These are phyloP conservation scores for Rhizoclosmatium globosum DNA, from an alignment of 192 early-diverging fungal genomes.

Conservation along the genomic window DNA sequence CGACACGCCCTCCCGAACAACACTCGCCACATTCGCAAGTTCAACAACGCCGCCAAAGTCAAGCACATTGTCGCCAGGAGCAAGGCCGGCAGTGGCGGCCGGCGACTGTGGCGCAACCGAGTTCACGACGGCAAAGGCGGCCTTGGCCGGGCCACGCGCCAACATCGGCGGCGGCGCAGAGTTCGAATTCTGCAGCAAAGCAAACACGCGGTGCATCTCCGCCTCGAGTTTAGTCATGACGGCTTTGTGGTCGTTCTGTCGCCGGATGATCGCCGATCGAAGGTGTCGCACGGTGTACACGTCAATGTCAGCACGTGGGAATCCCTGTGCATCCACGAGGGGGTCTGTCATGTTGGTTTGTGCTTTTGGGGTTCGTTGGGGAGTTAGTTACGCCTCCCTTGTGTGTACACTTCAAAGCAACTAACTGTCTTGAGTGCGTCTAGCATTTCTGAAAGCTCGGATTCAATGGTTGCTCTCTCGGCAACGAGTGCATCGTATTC, in stretches of 20 bases:
- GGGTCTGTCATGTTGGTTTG: constrained; percentile 58
- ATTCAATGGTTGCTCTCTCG: constrained; percentile 4
- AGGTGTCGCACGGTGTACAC: constrained; percentile 63
- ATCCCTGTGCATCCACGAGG: constrained; percentile 68
- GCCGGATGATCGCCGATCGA: constrained; percentile 51
- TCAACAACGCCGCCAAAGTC: constrained; percentile 19
- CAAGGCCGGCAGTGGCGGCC: constrained; percentile 17
- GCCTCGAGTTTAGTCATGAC: constrained; percentile 65
- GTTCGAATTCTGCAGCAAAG: neutral
- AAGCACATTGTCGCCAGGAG: constrained; percentile 15
- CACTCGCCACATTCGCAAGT: neutral
- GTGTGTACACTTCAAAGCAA: neutral
- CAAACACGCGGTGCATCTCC: constrained; percentile 58
- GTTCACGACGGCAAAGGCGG: constrained; percentile 19
- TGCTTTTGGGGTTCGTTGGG: constrained; percentile 28
- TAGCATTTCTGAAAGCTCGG: constrained; percentile 7
- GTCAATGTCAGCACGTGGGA: constrained; percentile 76
- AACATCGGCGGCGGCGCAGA: neutral
- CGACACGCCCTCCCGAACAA: constrained; percentile 7
- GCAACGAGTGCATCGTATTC: constrained; percentile 11
- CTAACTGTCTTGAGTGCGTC: constrained; percentile 13
- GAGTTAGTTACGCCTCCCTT: no score
- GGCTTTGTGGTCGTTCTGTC: constrained; percentile 64
- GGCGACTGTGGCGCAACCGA: constrained; percentile 24
- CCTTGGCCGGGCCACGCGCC: neutral